Conservation (phyloP, 2,329 filamentous ascomycete genomes). For the Teratosphaeria viscida region DNA sequence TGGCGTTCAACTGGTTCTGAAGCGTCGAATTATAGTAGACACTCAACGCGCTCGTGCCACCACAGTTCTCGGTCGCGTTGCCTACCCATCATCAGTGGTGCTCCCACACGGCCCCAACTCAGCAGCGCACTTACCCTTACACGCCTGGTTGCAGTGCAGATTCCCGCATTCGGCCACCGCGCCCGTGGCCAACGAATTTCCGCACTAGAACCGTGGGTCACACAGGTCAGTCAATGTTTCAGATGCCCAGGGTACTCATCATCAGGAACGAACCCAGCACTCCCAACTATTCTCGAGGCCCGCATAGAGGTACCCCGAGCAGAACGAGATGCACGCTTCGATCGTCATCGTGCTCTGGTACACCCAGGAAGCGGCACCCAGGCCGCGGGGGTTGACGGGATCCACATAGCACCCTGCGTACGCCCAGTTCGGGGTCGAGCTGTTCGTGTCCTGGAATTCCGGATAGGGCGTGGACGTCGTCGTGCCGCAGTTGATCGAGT, state of each 20-base stretch:
- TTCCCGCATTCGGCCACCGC: background rate
- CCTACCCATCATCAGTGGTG: background rate
- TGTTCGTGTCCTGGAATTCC: background rate
- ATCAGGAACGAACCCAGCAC: background rate
- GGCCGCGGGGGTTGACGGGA: background rate
- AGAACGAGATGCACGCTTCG: background rate
- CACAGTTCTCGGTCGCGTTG: background rate
- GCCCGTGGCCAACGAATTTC: background rate
- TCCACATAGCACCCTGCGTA: background rate
- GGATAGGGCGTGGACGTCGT: background rate
- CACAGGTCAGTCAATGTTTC: no score
- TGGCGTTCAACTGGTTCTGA: background rate
- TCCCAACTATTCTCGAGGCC: background rate
- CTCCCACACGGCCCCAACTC: background rate
- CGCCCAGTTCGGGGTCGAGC: background rate
- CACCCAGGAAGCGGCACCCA: background rate
- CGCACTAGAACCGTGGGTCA: background rate
- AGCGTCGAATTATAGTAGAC: background rate
- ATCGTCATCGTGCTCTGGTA: background rate
- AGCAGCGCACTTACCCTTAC: background rate
- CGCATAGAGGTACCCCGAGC: background rate
- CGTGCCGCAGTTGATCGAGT: background rate
- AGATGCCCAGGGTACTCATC: no score
- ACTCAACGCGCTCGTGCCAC: background rate
- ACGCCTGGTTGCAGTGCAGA: background rate